These are phyloP conservation scores for Scolecobasidium constrictum DNA, from an alignment of 2,329 filamentous ascomycete species.

Conservation along the genomic window DNA sequence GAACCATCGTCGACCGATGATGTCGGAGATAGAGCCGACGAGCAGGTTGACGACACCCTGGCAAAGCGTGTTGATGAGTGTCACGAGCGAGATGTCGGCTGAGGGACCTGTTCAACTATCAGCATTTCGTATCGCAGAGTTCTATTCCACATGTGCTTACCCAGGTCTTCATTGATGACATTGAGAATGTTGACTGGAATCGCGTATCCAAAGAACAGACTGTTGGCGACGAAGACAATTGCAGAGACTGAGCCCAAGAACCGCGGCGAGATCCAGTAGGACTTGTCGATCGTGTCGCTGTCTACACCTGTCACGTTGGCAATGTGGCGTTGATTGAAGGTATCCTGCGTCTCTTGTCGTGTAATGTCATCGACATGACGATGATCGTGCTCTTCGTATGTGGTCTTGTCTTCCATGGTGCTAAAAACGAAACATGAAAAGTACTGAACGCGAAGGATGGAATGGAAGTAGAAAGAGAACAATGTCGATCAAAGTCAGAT, in stretches of 20 bases:
- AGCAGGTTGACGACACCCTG: slow-evolving; percentile 17
- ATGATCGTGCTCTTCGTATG: neutral
- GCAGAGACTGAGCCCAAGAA: neutral
- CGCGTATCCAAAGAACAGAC: neutral
- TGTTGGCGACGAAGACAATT: neutral
- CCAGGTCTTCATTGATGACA: neutral
- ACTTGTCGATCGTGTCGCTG: neutral
- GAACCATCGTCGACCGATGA: slow-evolving; percentile 33
- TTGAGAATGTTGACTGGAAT: neutral
- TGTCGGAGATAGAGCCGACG: slow-evolving; percentile 31
- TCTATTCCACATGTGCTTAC: too few species aligned
- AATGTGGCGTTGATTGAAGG: too few species aligned
- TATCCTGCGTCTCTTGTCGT: neutral
- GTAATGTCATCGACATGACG: neutral
- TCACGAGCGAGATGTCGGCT: neutral
- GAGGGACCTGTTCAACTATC: neutral
- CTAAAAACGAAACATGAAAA: neutral
- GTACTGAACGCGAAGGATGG: neutral
- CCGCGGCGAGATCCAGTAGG: neutral
- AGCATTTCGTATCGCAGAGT: too few species aligned
- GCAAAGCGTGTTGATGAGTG: slow-evolving; percentile 5
- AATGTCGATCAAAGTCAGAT: too few species aligned
- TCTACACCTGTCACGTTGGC: neutral
- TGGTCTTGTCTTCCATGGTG: neutral
- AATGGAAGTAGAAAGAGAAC: neutral